Percentiles rank a stretch among this genome's conserved stretches.
Conservation (phyloP, 2,329 filamentous ascomycete species). For the Colletotrichum truncatum region DNA sequence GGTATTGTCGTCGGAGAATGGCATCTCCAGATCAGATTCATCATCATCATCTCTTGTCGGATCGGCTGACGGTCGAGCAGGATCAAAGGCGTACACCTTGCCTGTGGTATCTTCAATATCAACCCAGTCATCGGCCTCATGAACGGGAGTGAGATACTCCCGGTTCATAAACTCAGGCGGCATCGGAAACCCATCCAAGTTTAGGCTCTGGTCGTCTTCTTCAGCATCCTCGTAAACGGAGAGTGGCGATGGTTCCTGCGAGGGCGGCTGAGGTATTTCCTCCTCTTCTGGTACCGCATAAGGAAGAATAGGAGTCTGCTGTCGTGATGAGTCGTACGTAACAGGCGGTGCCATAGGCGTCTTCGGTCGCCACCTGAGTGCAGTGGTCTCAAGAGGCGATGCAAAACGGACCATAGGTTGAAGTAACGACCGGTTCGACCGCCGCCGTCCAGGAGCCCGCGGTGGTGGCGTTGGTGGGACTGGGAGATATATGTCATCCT, state of each 20-base stretch:
- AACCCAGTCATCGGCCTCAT: conserved; percentile 37
- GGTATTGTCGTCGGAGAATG: conserved; percentile 36
- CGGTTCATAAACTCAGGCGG: conserved; percentile 32
- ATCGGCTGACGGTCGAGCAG: conserved; percentile 31
- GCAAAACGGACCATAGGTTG: conserved; percentile 10
- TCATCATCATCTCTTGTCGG: conserved; percentile 39
- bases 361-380: background rate
- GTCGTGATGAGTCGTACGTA: background rate
- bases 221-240: conserved; percentile 38
- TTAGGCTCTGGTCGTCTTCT: background rate
- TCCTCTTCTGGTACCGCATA: background rate
- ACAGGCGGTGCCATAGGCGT: conserved; percentile 14
- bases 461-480: conserved; percentile 26
- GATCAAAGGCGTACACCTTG: conserved; percentile 37
- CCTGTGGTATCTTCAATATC: conserved; percentile 35
- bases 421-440: background rate
- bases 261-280: background rate
- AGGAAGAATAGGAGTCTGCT: background rate
- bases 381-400: background rate
- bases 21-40: conserved; percentile 39
- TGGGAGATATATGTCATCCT: conserved; percentile 25
- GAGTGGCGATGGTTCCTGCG: conserved; percentile 11
- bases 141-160: conserved; percentile 26
- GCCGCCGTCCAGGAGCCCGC: conserved; percentile 9
- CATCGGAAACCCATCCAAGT: conserved; percentile 15